Evolutionary conservation across 768 basidiomycete species (phyloP), one percentile per base, ranked within the genome.

Genomic region (Vararia minispora): DNA sequence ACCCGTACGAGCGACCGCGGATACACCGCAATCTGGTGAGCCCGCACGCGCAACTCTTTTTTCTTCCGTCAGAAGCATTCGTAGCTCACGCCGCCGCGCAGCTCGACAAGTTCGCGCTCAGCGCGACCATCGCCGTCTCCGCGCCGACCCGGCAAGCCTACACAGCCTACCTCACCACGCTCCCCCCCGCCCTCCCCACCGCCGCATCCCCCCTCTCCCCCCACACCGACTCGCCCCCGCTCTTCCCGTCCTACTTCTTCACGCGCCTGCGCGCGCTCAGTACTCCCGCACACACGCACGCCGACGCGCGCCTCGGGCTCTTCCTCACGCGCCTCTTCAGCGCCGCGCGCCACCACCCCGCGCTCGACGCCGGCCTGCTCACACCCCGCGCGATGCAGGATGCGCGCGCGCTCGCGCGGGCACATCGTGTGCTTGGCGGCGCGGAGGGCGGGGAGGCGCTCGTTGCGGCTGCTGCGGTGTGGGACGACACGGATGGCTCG

Each of bases 101-200:
- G 84, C 65, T 89, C 11, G 83, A 89, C 53, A 72, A 70, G 49
- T 88, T 89, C 53, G 68, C 83, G 2, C 76, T 89, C 71, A 87
- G 82, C 49, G 72, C 70, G 5, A 72, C 72, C 28, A 56, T 83
- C 33, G 58, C 65, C 23, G 53, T 81, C 12, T 37, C 48, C 11
- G 37, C 52, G 1, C 39, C 45, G 8, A 42, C 50, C 1, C 57
- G 56, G 16, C 54, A 56, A 40, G 42, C 50, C 20, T 50, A 55
- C 38, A 40, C 46, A 2, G 34, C 55, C 8, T 64, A 70, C 17
- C 58, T 52, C 24, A 39, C 54, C 41, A 46, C 34, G 37, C 39
- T 41, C 52, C 40, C 29, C 33, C 35, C 12, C 46, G 20, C 43
- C 49, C 33, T 46, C 43, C 37, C 32, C 40, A 28, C 34, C 47